Percentiles rank a stretch among this genome's conserved stretches.
Conservation (phyloP, 495 filamentous ascomycete genomes). For the Penicillium crystallinum region DNA sequence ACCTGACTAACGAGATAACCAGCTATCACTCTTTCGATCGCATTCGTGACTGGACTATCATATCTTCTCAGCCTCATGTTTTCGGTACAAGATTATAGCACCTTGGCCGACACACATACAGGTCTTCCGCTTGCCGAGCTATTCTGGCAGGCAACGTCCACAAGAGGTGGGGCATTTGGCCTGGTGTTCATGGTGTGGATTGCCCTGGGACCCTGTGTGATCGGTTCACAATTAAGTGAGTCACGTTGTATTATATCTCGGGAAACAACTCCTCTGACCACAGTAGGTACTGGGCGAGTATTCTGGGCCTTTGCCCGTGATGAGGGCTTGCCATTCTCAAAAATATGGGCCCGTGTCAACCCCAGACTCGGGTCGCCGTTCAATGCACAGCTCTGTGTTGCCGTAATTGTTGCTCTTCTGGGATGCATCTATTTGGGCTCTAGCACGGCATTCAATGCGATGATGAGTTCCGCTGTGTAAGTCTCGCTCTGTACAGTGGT, state of each 20-base stretch:
- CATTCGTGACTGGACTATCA: constrained; percentile 38
- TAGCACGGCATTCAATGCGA: constrained; percentile 63
- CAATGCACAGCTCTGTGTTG: constrained; percentile 57
- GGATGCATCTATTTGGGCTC: constrained; percentile 66
- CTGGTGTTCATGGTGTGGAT: constrained; percentile 60
- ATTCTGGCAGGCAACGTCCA: constrained; percentile 68
- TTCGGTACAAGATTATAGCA: constrained; percentile 39
- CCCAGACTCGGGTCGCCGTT: constrained; percentile 35
- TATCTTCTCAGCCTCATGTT: constrained; percentile 45
- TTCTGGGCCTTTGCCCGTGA: constrained; percentile 76
- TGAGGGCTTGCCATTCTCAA: constrained; percentile 38
- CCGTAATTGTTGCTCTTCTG: constrained; percentile 54
- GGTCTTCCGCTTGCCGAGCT: constrained; percentile 68
- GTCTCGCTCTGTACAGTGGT: not conserved
- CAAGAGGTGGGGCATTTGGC: constrained; percentile 48
- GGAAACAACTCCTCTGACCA: constrained; percentile 1
- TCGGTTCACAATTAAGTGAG: constrained; percentile 50
- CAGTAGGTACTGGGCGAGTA: constrained; percentile 54
- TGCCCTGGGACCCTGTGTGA: constrained; percentile 32
- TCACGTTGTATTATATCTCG: not conserved
- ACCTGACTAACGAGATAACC: not conserved
- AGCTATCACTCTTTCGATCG: constrained; percentile 40
- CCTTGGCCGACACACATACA: constrained; percentile 32
- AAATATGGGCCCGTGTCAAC: constrained; percentile 27
- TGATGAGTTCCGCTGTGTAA: constrained; percentile 55